Conservation (phyloP, 2,329 filamentous ascomycete species). For the Talaromyces sp. region DNA sequence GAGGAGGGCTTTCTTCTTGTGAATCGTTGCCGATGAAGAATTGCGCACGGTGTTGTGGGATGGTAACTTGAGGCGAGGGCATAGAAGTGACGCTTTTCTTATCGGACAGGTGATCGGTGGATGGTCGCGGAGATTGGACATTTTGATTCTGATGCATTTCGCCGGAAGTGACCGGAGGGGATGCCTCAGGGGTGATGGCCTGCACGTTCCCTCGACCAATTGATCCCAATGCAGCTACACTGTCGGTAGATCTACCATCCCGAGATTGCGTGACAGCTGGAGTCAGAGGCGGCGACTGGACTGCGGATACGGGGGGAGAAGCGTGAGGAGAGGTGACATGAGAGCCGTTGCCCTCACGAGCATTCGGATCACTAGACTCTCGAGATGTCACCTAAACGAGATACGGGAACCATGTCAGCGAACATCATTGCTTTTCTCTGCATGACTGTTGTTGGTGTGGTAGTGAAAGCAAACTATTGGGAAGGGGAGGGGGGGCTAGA, state of each 20-base stretch:
- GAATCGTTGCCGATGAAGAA: conserved; percentile 65
- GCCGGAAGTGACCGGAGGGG: conserved; percentile 50
- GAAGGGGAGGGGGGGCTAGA: not conserved
- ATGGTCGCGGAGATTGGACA: conserved; percentile 44
- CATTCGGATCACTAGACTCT: conserved; percentile 65
- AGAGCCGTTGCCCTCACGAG: conserved; percentile 61
- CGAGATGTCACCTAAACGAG: conserved; percentile 45
- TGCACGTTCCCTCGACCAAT: conserved; percentile 37
- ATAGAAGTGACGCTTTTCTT: conserved; percentile 50
- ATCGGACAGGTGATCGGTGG: conserved; percentile 43
- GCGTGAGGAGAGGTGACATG: conserved; percentile 66
- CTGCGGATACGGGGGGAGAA: conserved; percentile 68
- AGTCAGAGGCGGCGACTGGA: conserved; percentile 88
- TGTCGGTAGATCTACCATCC: conserved; percentile 49
- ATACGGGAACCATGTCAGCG: conserved; percentile 9
- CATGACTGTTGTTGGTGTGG: not conserved
- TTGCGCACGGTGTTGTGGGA: conserved; percentile 53
- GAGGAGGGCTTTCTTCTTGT: conserved; percentile 65
- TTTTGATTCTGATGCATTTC: conserved; percentile 36
- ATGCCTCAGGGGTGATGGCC: conserved; percentile 58
- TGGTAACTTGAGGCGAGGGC: conserved; percentile 44
- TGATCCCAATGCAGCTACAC: conserved; percentile 33
- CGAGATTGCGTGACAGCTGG: conserved; percentile 73
- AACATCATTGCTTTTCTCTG: not conserved
- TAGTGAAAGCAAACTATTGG: not conserved